These are phyloP conservation scores for Quercus rubra DNA, from an alignment of 306 rosid species.

Conservation along the genomic window DNA sequence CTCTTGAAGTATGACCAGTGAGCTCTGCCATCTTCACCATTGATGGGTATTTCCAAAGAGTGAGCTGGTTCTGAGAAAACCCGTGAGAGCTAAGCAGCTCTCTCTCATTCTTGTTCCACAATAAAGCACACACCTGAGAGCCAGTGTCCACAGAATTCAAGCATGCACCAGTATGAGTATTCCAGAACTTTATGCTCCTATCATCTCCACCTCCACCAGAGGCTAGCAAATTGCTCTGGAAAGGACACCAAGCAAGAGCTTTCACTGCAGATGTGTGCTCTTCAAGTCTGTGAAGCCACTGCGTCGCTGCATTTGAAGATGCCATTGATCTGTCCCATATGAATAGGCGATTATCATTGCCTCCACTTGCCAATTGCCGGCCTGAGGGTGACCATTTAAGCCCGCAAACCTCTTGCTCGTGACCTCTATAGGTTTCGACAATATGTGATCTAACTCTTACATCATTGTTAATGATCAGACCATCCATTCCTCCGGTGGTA, in stretches of 20 bases:
- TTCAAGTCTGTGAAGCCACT: conserved; percentile 57
- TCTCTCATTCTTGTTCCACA: conserved; percentile 65
- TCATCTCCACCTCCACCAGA: conserved; percentile 53
- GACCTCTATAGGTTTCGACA: conserved; percentile 72
- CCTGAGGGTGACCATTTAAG: conserved; percentile 74
- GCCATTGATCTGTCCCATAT: conserved; percentile 50
- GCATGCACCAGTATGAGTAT: conserved; percentile 56
- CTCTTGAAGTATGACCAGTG: conserved; percentile 77
- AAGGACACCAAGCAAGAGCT: conserved; percentile 82
- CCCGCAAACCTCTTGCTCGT: conserved; percentile 79
- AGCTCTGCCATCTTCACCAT: conserved; percentile 80
- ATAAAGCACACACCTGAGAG: conserved; percentile 51
- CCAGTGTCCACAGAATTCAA: conserved; percentile 59
- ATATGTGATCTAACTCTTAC: conserved; percentile 68
- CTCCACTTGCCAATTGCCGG: conserved; percentile 51
- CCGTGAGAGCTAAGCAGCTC: conserved; percentile 92
- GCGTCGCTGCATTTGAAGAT: conserved; percentile 44
- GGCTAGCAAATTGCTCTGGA: conserved; percentile 54
- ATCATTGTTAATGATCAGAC: conserved; percentile 61
- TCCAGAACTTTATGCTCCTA: conserved; percentile 51
- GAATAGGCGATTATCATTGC: conserved; percentile 48
- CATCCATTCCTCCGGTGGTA: conserved; percentile 82
- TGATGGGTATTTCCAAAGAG: conserved; percentile 90
- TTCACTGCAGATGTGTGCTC: conserved; percentile 55
- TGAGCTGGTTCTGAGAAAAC: conserved; percentile 60